phyloP scores from a whole-genome alignment of 495 filamentous ascomycete genomes.

The Penicillium flavigenum region DNA sequence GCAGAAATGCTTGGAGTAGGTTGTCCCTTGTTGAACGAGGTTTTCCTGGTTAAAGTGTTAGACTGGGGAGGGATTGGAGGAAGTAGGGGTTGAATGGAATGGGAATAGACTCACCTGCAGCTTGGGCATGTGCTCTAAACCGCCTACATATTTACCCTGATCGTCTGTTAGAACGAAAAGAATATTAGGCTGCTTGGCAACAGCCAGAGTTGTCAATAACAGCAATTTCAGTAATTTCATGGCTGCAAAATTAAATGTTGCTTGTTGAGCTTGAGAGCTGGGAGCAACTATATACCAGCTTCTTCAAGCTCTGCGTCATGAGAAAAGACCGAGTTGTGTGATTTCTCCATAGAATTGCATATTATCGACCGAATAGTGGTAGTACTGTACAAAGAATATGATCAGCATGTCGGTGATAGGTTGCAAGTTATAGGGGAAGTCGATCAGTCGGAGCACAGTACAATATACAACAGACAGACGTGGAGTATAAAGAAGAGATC shows the following conservation, averaged over 20 bases:
- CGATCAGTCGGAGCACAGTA: not conserved
- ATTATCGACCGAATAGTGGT: not conserved
- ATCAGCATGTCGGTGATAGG: not conserved
- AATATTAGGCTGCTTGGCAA: constrained; percentile 49
- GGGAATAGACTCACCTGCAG: constrained; percentile 35
- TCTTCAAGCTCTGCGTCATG: not conserved
- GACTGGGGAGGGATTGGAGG: not conserved
- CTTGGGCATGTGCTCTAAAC: constrained; percentile 56
- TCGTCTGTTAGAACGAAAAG: constrained; percentile 65
- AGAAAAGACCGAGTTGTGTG: constrained; percentile 13
- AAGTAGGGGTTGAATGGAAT: not conserved
- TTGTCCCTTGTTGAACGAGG: constrained; percentile 16
- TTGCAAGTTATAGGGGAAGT: not conserved
- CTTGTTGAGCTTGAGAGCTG: not conserved
- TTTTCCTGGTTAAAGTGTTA: constrained; percentile 32
- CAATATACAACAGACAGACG: not conserved
- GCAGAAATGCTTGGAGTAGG: constrained; percentile 51
- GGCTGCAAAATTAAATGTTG: not conserved
- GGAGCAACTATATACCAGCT: constrained; percentile 9
- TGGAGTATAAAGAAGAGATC: not conserved
- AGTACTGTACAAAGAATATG: constrained; percentile 1
- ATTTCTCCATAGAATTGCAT: constrained; percentile 26
- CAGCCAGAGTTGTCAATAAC: constrained; percentile 13
- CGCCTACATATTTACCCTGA: constrained; percentile 58
- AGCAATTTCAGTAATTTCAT: constrained; percentile 14